Conservation (phyloP, 352 stramenopile species). For the Albugo candida region DNA sequence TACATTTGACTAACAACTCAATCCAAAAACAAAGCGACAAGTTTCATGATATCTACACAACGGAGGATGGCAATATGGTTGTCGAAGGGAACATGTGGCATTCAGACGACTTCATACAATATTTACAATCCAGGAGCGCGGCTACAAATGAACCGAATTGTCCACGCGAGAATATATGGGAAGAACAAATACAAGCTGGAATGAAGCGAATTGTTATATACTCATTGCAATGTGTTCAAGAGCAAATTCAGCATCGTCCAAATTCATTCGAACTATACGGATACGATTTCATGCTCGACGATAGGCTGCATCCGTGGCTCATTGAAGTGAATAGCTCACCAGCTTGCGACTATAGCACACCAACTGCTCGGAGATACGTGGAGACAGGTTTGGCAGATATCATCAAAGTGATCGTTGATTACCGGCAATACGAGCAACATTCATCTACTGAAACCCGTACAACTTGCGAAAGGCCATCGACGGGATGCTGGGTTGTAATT, state of each 20-base stretch:
- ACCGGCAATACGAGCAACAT: slow-evolving; percentile 39
- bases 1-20: slow-evolving; percentile 89
- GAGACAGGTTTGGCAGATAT: slow-evolving; percentile 65
- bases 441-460: not conserved
- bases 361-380: slow-evolving; percentile 78
- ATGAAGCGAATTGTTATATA: slow-evolving; percentile 78
- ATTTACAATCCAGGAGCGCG: slow-evolving; percentile 11
- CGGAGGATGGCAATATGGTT: slow-evolving; percentile 30
- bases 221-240: slow-evolving; percentile 74
- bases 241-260: slow-evolving; percentile 68
- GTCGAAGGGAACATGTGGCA: slow-evolving; percentile 44
- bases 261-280: slow-evolving; percentile 87
- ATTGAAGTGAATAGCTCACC: slow-evolving; percentile 88
- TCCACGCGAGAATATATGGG: slow-evolving; percentile 13
- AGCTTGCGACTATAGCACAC: slow-evolving; percentile 85
- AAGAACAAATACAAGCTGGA: slow-evolving; percentile 30
- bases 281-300: slow-evolving; percentile 89
- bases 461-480: slow-evolving; percentile 21
- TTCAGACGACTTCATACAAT: slow-evolving; percentile 50
- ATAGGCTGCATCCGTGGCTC: slow-evolving; percentile 65
- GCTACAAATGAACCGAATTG: not conserved
- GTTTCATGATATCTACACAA: slow-evolving; percentile 63
- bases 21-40: slow-evolving; percentile 85
- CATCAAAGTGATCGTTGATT: slow-evolving; percentile 79
- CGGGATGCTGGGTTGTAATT: slow-evolving; percentile 39